Base-by-base conservation (phyloP, 2,329 filamentous ascomycete species). In the Sphaceloma murrayae region DNA sequence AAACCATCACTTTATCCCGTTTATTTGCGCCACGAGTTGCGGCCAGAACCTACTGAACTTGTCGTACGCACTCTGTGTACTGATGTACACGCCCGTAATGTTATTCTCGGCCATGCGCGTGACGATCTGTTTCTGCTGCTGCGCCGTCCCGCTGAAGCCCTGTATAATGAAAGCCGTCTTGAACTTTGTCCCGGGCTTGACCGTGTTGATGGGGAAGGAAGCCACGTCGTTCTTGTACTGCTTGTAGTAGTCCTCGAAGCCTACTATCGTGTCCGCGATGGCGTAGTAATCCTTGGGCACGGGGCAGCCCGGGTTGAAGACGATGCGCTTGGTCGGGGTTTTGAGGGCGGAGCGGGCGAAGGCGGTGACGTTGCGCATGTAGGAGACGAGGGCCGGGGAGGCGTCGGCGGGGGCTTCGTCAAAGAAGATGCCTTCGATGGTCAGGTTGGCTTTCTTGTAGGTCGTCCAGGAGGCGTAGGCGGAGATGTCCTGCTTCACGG, bases 351-450 rank as follows among this genome's bases (percentile, higher is more conserved):
- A 18, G 34, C 40, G 45, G 7, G 27, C 36, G 3, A 34, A 26
- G 5, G 43, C 22, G 17, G 43, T 22, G 26, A 48, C 7, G n/a
- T 39, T 19, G 13, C 48, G 43, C 48, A 49, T 47, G 31, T 49
- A 49, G 3, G 22, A 4, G 16, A 49, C 26, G 4, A 51, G 38
- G 9, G 42, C 42, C 1, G 49, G 42, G 22, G 9, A n/a, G 24
- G n/a, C 21, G 9, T 47, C 46, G 14, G 51, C 46, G 13, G 47
- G 49, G 7, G 52, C 49, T 43, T 55, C 54, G 43, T 57, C 55
- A 34, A 57, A 44, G 48, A 57, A 57, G 14, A 57, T 55, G 33
- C 52, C 54, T 22, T 53, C 51, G 10, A 54, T 44, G 21, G 52
- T 47, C 42, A 53, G 51, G 21, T 51, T 48, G n/a, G 48, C 34